Evolutionary conservation across 2,329 filamentous ascomycete genomes (phyloP).

Genomic region (Hawksworthiomyces lignivorus): DNA sequence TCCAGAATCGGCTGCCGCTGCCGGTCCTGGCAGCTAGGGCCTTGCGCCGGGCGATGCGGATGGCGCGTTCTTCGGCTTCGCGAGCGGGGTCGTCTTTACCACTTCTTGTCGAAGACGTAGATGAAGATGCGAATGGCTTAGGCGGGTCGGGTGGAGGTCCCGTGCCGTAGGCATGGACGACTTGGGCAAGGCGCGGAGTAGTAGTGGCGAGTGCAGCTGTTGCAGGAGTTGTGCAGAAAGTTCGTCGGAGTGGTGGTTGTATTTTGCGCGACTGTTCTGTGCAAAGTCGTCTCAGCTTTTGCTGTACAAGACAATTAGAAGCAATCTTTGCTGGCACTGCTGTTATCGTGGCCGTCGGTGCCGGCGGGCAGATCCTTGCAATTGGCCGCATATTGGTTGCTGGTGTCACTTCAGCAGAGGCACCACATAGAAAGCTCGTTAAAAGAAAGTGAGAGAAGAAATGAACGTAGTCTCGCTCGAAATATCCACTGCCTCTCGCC

Average conservation of each 20-base stretch:
- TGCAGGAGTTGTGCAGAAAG: neutral
- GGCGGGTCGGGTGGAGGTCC: conserved; percentile 54
- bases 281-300: too few relatives aligned
- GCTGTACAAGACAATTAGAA: too few relatives aligned
- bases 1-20: conserved; percentile 66
- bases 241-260: neutral
- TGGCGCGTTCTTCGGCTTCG: conserved; percentile 23
- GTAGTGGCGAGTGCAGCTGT: neutral
- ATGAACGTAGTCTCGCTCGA: too few relatives aligned
- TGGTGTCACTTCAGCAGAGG: too few relatives aligned
- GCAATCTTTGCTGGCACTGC: too few relatives aligned
- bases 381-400: conserved; percentile 1
- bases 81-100: conserved; percentile 25
- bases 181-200: conserved; percentile 28
- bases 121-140: conserved; percentile 26
- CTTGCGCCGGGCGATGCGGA: conserved; percentile 41
- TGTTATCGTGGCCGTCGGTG: neutral
- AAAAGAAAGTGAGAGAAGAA: neutral
- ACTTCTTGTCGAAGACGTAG: neutral
- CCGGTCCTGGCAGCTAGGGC: conserved; percentile 44
- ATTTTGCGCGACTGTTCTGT: too few relatives aligned
- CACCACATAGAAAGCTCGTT: too few relatives aligned
- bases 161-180: conserved; percentile 45
- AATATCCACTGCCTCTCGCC: too few relatives aligned
- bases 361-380: conserved; percentile 3